These are phyloP conservation scores for Thermothelomyces thermophilus DNA, from an alignment of 2,329 filamentous ascomycete species.

Conservation along the genomic window DNA sequence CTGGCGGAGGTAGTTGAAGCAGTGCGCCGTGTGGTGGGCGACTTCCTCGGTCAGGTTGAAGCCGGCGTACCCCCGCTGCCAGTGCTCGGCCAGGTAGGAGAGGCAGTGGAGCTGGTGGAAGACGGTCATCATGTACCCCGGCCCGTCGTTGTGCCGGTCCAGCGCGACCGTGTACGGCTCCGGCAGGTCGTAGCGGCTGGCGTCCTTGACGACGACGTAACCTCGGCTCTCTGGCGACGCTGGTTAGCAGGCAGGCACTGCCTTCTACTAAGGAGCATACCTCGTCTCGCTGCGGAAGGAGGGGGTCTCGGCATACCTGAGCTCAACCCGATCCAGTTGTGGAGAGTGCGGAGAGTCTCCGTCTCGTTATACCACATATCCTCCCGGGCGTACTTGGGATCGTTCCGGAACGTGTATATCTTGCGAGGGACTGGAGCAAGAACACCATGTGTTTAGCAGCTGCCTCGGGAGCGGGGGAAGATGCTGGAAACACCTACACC, in stretches of 20 bases:
- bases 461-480: background rate
- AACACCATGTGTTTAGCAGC: slow-evolving; percentile 7
- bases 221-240: slow-evolving; percentile 27
- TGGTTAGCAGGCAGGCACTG: background rate
- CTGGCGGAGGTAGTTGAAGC: slow-evolving; percentile 36
- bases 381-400: slow-evolving; percentile 29
- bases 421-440: slow-evolving; percentile 29
- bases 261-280: background rate
- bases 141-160: slow-evolving; percentile 29
- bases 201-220: slow-evolving; percentile 29
- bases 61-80: slow-evolving; percentile 32
- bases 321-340: slow-evolving; percentile 33
- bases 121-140: slow-evolving; percentile 34
- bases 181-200: slow-evolving; percentile 27
- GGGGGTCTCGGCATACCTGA: slow-evolving; percentile 13
- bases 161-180: slow-evolving; percentile 29
- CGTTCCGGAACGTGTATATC: slow-evolving; percentile 30
- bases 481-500: slow-evolving; percentile 23
- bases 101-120: slow-evolving; percentile 37
- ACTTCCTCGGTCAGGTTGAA: slow-evolving; percentile 29
- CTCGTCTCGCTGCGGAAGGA: too few relatives aligned
- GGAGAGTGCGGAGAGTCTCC: slow-evolving; percentile 30
- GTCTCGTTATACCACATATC: slow-evolving; percentile 32
- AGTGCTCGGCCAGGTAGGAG: slow-evolving; percentile 32
- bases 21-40: slow-evolving; percentile 33